These are phyloP conservation scores for Acacia pycnantha DNA, from an alignment of 331 rosid genomes.

Conservation along the genomic window DNA sequence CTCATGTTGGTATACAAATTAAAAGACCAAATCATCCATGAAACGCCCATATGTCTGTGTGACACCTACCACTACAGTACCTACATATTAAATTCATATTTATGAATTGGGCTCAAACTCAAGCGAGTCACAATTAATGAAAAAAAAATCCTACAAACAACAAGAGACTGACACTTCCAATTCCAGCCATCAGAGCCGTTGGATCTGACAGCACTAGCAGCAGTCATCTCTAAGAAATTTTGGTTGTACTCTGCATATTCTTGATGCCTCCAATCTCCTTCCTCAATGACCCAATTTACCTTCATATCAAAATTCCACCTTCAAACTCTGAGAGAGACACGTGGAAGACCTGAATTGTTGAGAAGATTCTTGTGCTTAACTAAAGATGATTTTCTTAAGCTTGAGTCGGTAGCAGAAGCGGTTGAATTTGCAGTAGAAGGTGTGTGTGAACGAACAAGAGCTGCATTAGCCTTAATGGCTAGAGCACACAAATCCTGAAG, in stretches of 20 bases:
- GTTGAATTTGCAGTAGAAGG: not conserved
- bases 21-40: no score
- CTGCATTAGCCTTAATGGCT: slow-evolving; percentile 70
- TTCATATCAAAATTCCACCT: not conserved
- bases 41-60: no score
- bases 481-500: slow-evolving; percentile 55
- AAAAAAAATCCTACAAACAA: not conserved
- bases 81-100: no score
- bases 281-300: not conserved
- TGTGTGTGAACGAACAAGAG: slow-evolving; percentile 27
- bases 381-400: not conserved
- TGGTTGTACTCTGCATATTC: not conserved
- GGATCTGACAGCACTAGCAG: not conserved
- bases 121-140: not conserved
- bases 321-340: not conserved
- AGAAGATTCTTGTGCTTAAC: slow-evolving; percentile 11
- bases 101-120: no score
- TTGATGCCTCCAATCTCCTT: not conserved
- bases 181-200: not conserved
- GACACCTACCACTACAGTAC: no score
- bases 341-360: not conserved
- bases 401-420: not conserved
- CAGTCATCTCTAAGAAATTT: not conserved
- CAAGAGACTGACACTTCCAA: not conserved
- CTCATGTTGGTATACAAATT: no score